Base-by-base conservation (phyloP, 1,284 basidiomycete genomes). In the Xerocomus cyaneibrunnescens region DNA sequence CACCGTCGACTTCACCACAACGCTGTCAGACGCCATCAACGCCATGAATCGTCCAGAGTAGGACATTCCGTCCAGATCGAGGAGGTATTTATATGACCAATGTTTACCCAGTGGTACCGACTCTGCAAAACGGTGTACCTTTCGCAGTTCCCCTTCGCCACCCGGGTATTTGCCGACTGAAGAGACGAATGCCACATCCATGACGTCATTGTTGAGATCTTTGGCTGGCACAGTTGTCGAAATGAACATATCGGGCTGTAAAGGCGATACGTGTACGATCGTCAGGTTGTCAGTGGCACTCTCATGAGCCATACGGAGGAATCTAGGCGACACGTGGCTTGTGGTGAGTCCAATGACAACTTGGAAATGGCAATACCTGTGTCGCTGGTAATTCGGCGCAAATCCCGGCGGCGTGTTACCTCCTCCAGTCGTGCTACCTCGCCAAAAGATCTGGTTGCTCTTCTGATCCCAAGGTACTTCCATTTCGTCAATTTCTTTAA, bases 401-500 rank as follows among this genome's bases (percentile, higher is more conserved):
- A 89, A 95, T 0, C 94, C 93, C 0, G 87, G 82, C 2, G 94
- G 94, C 38, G 84, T 87, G 58, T 82, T 89, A 32, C 94, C 94
- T 4, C 94, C 94, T 57, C 94, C 92, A 0, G 93, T 96, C 0
- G 92, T 92, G 1, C 93, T 90, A 37, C 94, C 94, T 50, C 94
- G 75, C 88, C 91, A 94, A 62, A 89, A 93, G 23, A 92, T 76
- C 61, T 77, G 78, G 58, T 87, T 78, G 31, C 74, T 72, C 71
- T 92, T 93, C 51, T 81, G 67, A 89, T 87, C n/a, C n/a, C n/a
- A n/a, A n/a, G n/a, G n/a, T n/a, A n/a, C n/a, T n/a, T n/a, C n/a
- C n/a, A n/a, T n/a, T 50, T 82, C 76, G 62, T 94, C 93, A 1
- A 86, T 76, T 3, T 83, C 83, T 62, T 85, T 86, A 51, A 86